Evolutionary conservation across 768 basidiomycete genomes (phyloP), one percentile per base, ranked within the genome.

Genomic region (Macrolepiota fuliginosa): DNA sequence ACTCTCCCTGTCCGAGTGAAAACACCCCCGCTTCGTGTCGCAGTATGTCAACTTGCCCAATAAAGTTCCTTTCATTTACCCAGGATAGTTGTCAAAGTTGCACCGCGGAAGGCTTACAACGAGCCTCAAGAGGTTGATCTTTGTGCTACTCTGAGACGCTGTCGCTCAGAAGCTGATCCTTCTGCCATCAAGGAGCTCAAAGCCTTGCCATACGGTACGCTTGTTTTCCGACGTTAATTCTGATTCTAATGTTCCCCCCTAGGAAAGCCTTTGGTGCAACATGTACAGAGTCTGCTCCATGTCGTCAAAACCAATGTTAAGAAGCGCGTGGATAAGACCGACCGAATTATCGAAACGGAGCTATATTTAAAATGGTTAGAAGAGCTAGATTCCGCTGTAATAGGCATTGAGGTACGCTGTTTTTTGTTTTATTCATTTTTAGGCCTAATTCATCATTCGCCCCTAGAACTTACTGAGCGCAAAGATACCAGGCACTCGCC

Each of bases 291-390:
- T 12, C 61, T 81, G 13, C 68, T 79, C 15, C 67, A 74, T 37
- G 67, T 67, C 12, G 71, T 74, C 12, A 75, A 77, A 62, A 55
- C 51, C 15, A 54, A 65, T 1, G 78, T 78, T 4, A 71, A 75
- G 64, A 65, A 65, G 13, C 68, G 72, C 29, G 70, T 70, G 27
- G 68, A 69, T 19, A 59, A 64, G 51, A 66, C 68, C 4, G 64
- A 63, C 19, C 75, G 72, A 65, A 70, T 74, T 27, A 67, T 81
- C 11, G 76, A 79, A 62, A 77, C 76, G 0, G 79, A 81, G 62
- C 64, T 81, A 29, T 81, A 79, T 66, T 64, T 76, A 42, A 69
- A 72, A 51, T 81, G 79, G 80, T 63, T 81, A 39, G 66, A 74
- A 42, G 77, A 75, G 36, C 67, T 76, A 15, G 70, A 78, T 15